Percentiles rank a stretch among this genome's conserved stretches.
Evolutionary conservation across 176 grass and related monocot genomes (phyloP).

Genomic region (Secale cereale): DNA sequence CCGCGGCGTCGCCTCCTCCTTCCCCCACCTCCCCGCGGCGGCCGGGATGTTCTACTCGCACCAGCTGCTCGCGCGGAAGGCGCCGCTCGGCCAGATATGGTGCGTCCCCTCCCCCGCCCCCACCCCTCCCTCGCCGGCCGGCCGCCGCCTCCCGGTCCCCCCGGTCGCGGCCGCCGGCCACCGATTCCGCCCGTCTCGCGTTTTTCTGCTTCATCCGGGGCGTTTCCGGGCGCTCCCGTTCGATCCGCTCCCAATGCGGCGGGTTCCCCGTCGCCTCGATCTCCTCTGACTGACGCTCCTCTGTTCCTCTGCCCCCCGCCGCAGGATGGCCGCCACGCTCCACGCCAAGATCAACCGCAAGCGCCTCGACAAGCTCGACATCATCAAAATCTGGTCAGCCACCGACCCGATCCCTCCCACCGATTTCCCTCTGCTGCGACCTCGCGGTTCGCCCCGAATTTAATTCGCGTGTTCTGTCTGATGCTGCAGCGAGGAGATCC

Average conservation of each 20-base stretch:
- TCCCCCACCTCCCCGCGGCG: not conserved
- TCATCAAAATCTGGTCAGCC: constrained; percentile 85
- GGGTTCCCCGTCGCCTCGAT: not conserved
- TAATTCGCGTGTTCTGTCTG: not conserved
- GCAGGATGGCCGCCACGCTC: constrained; percentile 94
- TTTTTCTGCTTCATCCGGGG: no score
- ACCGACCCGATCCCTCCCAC: no score
- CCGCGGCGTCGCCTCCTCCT: not conserved
- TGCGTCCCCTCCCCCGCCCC: not conserved
- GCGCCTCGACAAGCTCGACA: constrained; percentile 84
- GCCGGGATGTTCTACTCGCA: constrained; percentile 87
- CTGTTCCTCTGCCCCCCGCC: not conserved
- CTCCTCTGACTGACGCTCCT: not conserved
- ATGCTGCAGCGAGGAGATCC: constrained; percentile 73
- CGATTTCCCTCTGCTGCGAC: not conserved
- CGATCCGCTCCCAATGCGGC: not conserved
- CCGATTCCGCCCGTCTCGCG: not conserved
- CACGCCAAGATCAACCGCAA: constrained; percentile 77
- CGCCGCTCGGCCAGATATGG: constrained; percentile 95
- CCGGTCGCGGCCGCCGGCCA: not conserved
- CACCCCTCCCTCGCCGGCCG: not conserved
- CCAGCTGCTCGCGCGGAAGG: constrained; percentile 85
- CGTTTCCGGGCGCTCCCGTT: not conserved
- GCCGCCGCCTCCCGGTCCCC: not conserved
- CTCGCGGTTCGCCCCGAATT: not conserved